Evolutionary conservation across 495 filamentous ascomycete species (phyloP), one percentile per base, ranked within the genome.

Genomic region (Podospora bellae-mahoneyi): DNA sequence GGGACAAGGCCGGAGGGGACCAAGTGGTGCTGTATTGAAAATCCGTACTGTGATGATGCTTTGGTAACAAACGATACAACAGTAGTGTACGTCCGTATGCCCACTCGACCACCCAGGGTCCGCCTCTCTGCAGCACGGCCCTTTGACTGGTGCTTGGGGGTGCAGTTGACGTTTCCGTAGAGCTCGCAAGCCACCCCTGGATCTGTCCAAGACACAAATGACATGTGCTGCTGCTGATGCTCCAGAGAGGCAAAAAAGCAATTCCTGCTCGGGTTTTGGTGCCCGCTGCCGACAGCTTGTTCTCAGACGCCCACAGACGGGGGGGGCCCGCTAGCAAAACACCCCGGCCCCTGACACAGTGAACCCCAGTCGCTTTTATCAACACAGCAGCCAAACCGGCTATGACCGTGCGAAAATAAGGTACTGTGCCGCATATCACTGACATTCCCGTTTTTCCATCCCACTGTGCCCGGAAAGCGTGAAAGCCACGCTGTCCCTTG

Each of bases 131-230:
- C 23, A 58, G 16, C 19, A 27, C n/a, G n/a, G 56, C 9, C 23
- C 10, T 18, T 27, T 58, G 19, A 58, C 7, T 18, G 23, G 26
- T 28, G 61, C 28, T 63, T 16, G 19, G 15, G 61, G 34, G 27
- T n/a, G 16, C 10, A 63, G 61, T 63, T 65, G 48, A 65, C 48
- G 54, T 65, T 66, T 66, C 58, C 55, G 64, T 66, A 32, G 4
- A 32, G 26, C 71, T 73, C 71, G 71, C 66, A 73, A 69, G 68
- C 64, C 53, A 72, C 71, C 71, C 73, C 73, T 74, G 71, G 9
- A 73, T 73, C 66, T 65, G 73, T 66, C 48, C 26, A 44, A 63
- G 69, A 71, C 68, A 54, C 16, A 30, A 32, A 23, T 44, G 34
- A 39, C 34, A 39, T 39, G 34, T 10, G 34, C 34, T 39, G 32